Evolutionary conservation across 192 early-diverging fungal species (phyloP), one percentile per base, ranked within the genome.

Genomic region (Phlyctochytrium planicorne): DNA sequence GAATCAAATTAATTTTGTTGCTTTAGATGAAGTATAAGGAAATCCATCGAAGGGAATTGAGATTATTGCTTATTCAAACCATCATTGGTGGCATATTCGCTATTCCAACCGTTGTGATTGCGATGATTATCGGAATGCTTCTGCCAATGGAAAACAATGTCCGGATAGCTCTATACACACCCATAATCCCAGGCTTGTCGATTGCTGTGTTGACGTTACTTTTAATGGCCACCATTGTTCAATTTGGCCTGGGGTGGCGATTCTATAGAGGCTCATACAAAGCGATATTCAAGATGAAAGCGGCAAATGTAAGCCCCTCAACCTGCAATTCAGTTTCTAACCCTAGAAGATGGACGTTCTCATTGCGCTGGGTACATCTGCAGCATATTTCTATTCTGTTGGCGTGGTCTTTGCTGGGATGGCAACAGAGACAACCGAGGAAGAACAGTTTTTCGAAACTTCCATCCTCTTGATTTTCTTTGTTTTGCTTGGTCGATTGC

Each of bases 401-500:
- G 81, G 68, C 16, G 72, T 85, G 3, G 69, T 89, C 17, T 68
- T 74, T 34, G 69, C 69, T 12, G 72, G 53, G 16, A 60, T 27
- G 52, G 66, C 55, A 27, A 24, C 52, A 52, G 59, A 57, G 20
- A 27, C 30, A 0, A 4, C 20, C 14, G 12, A 6, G 6, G 12
- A 29, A 29, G 23, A 60, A 1, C 76, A 84, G 59, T 92, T 89
- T 66, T 94, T 94, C 70, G 93, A 94, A 66, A 93, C 91, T 0
- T 73, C 81, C 16, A 81, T 91, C 16, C 84, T 91, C 35, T 68
- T 94, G 62, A 85, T 93, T 50, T 89, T 89, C 0, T 92, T 93
- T 75, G 89, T 94, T 65, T 78, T 89, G 50, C 72, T 93, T 24
- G 93, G 93, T 33, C 90, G 89, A 67, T 94, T 86, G 79, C 72